Percentiles rank a stretch among this genome's conserved stretches.
These are phyloP conservation scores for Globomyces sp. DNA, from an alignment of 371 early-diverging fungal species.

Conservation along the genomic window DNA sequence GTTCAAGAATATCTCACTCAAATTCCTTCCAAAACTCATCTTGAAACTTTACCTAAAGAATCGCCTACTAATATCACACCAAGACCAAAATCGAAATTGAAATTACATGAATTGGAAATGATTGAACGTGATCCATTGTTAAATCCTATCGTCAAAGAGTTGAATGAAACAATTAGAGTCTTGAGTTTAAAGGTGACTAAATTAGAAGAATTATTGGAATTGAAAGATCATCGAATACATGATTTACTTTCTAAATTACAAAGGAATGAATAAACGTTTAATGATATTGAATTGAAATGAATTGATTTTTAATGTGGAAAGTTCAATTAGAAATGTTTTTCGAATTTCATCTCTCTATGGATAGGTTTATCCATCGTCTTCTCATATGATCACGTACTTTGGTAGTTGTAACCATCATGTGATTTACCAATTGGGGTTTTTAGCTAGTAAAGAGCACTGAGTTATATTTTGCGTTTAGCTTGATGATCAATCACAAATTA, in stretches of 20 bases:
- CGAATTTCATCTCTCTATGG: too few relatives aligned
- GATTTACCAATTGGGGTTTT: too few relatives aligned
- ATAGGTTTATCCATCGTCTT: too few relatives aligned
- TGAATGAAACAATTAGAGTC: constrained; percentile 46
- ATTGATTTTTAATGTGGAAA: too few relatives aligned
- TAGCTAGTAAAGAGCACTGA: too few relatives aligned
- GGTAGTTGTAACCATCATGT: too few relatives aligned
- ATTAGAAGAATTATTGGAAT: constrained; percentile 43
- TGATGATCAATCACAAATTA: too few relatives aligned
- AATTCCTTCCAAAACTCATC: not conserved
- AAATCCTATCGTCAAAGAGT: constrained; percentile 22
- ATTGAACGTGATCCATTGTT: constrained; percentile 25
- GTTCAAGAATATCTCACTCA: constrained; percentile 15
- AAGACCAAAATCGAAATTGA: constrained; percentile 6
- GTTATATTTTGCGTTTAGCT: too few relatives aligned
- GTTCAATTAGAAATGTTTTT: too few relatives aligned
- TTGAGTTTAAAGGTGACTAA: constrained; percentile 43
- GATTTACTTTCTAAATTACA: not conserved
- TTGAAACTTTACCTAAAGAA: not conserved
- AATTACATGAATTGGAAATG: not conserved
- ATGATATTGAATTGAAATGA: not conserved
- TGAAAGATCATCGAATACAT: constrained; percentile 20
- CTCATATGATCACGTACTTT: too few relatives aligned
- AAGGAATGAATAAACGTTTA: not conserved
- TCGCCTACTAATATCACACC: not conserved